Base-by-base conservation (phyloP, 106 monocot genomes). In the Acanthochlamys bracteata region DNA sequence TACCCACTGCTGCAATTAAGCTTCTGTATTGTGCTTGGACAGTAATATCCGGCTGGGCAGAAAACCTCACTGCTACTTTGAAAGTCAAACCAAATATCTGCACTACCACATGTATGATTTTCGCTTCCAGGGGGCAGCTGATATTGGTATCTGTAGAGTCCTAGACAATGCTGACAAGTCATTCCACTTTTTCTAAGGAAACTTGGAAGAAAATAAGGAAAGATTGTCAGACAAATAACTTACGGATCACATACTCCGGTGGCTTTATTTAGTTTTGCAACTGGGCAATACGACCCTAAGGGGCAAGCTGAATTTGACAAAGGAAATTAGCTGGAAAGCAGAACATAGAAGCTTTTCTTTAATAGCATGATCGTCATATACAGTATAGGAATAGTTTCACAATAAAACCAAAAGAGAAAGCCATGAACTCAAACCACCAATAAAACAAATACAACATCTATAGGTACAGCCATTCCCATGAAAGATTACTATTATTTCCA, bases 221-320 rank as follows among this genome's bases (percentile, higher is more conserved):
- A 70, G 62, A n/a, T n/a, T n/a, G n/a, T n/a, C n/a, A n/a, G n/a
- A n/a, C n/a, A 49, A 22, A 42, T 22, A 39, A 73, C 86, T 86
- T 73, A 86, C 86, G 86, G 86, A 62, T 82, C 82, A 82, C 86
- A 86, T 66, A 73, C 12, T 24, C 86, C 86, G 64, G 78, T 82
- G 61, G 57, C 55, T 24, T 41, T 57, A 61, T 82, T 86, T n/a
- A 82, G 54, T 13, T 52, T 55, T 24, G 75, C 86, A 55, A 45
- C 47, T 55, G 86, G 86, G 51, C 86, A 86, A 41, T 82, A 82
- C 26, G 86, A 72, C 53, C 86, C 86, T 45, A 86, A 67, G 4
- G 86, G 86, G 45, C 86, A 86, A 75, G 86, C 86, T 86, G 76
- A 65, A 82, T 53, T 63, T 19, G 55, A 71, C 21, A 21, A 19